A percentile compares a stretch with the other conserved stretches of the same genome.
phyloP scores from a whole-genome alignment of 2,329 filamentous ascomycete species.

The Aureobasidium pullulans region DNA sequence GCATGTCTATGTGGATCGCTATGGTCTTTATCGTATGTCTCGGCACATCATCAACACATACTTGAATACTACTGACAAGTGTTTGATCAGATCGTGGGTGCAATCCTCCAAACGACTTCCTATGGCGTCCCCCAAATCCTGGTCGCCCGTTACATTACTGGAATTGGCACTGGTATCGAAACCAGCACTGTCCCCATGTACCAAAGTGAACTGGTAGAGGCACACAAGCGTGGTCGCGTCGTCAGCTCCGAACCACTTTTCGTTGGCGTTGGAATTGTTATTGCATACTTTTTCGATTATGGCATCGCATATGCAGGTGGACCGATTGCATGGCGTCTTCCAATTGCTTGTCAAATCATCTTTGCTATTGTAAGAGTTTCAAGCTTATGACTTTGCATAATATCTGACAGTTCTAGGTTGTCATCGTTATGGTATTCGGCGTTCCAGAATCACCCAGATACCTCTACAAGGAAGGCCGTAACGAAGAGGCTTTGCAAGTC shows the following conservation, averaged over 20 bases:
- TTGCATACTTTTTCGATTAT: slow-evolving; percentile 29
- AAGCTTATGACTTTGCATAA: neutral
- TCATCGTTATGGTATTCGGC: slow-evolving; percentile 34
- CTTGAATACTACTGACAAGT: neutral
- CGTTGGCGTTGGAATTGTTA: slow-evolving; percentile 28
- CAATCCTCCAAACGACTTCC: slow-evolving; percentile 38
- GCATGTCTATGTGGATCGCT: slow-evolving; percentile 35
- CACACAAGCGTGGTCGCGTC: slow-evolving; percentile 26
- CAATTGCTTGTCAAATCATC: slow-evolving; percentile 40
- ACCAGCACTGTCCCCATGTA: slow-evolving; percentile 41
- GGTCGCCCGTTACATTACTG: slow-evolving; percentile 41
- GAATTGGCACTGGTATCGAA: slow-evolving; percentile 39
- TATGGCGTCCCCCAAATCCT: slow-evolving; percentile 39
- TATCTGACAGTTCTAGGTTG: slow-evolving; percentile 20
- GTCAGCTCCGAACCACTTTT: slow-evolving; percentile 29
- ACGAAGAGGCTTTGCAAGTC: slow-evolving; percentile 27
- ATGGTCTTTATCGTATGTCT: slow-evolving; percentile 34
- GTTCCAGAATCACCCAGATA: slow-evolving; percentile 34
- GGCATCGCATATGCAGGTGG: slow-evolving; percentile 35
- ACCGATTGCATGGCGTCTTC: slow-evolving; percentile 39
- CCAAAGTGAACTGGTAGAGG: slow-evolving; percentile 28
- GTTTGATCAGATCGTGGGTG: slow-evolving; percentile 31
- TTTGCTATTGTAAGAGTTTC: slow-evolving; percentile 28
- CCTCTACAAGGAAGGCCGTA: slow-evolving; percentile 28
- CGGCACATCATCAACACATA: too few relatives aligned